These are phyloP conservation scores for Entomortierella beljakovae DNA, from an alignment of 192 early-diverging fungal genomes.

Conservation along the genomic window DNA sequence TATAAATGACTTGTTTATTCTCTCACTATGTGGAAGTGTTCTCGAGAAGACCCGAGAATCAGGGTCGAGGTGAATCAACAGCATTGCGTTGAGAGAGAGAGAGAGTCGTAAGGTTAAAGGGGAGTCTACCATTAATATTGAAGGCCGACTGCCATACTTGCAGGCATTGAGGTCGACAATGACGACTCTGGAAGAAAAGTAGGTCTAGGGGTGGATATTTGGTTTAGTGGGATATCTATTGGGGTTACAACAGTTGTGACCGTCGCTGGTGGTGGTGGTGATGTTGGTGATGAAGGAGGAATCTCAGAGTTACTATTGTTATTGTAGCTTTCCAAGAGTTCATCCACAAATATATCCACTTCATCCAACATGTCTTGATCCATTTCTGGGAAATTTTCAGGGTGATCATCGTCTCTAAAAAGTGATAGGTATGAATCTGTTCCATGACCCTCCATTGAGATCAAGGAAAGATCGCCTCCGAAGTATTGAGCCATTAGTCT, in stretches of 20 bases:
- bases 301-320: background rate
- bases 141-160: slow-evolving; percentile 2
- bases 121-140: background rate
- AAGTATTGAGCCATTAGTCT: slow-evolving; percentile 71
- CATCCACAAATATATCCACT: slow-evolving; percentile 42
- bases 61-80: background rate
- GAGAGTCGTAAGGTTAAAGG: background rate
- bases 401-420: slow-evolving; percentile 47
- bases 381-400: slow-evolving; percentile 52
- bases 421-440: slow-evolving; percentile 68
- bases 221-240: no score
- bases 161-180: background rate
- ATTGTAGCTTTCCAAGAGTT: slow-evolving; percentile 25
- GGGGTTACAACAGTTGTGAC: background rate
- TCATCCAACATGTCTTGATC: slow-evolving; percentile 44
- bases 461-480: slow-evolving; percentile 71
- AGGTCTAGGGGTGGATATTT: background rate
- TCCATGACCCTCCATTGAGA: slow-evolving; percentile 76
- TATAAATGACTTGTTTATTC: no score
- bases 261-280: background rate
- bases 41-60: no score
- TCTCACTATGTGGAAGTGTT: no score
- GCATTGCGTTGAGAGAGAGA: slow-evolving; percentile 2
- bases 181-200: background rate
- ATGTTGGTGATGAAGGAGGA: background rate